Percentiles rank a stretch among this genome's conserved stretches.
Conservation (phyloP, 805 yeast species). For the Myxozyma kluyveri region DNA sequence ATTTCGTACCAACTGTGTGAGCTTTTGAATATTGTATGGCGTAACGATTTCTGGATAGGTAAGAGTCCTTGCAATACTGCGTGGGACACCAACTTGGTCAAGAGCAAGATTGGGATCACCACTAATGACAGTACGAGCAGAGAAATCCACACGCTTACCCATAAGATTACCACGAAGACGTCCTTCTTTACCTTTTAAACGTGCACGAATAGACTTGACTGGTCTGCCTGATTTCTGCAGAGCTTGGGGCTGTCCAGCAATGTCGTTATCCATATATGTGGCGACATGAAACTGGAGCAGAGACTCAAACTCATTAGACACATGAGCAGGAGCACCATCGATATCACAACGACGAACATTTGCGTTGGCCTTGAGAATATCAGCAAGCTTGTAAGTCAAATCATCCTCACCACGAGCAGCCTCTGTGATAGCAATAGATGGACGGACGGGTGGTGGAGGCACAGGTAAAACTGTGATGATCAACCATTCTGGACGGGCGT, state of each 20-base stretch:
- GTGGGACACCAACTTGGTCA: slow-evolving; percentile 99
- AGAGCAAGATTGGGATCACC: slow-evolving; percentile 98
- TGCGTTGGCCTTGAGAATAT: slow-evolving; percentile 91
- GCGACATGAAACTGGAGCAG: slow-evolving; percentile 96
- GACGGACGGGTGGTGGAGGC: slow-evolving; percentile 99
- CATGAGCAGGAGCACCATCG: slow-evolving; percentile 99
- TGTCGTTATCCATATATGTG: slow-evolving; percentile 98
- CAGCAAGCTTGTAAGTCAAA: slow-evolving; percentile 94
- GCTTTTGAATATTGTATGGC: slow-evolving; percentile 90
- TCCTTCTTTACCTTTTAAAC: slow-evolving; percentile 99
- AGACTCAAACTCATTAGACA: slow-evolving; percentile 92
- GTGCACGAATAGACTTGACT: slow-evolving; percentile 96
- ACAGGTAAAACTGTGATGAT: slow-evolving; percentile 95
- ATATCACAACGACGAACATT: slow-evolving; percentile 96
- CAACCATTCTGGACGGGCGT: slow-evolving; percentile 99
- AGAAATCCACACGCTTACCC: slow-evolving; percentile 99
- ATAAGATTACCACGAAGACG: slow-evolving; percentile 96
- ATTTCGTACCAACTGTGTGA: slow-evolving; percentile 90
- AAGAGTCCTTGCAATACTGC: slow-evolving; percentile 90
- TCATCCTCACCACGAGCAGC: slow-evolving; percentile 99
- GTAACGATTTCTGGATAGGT: slow-evolving; percentile 98
- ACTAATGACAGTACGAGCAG: slow-evolving; percentile 98
- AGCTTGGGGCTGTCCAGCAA: slow-evolving; percentile 99
- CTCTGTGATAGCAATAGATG: slow-evolving; percentile 95
- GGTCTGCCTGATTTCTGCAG: slow-evolving; percentile 98